These are phyloP conservation scores for Fusarium sp. DNA, from an alignment of 2,329 filamentous ascomycete species.

Conservation along the genomic window DNA sequence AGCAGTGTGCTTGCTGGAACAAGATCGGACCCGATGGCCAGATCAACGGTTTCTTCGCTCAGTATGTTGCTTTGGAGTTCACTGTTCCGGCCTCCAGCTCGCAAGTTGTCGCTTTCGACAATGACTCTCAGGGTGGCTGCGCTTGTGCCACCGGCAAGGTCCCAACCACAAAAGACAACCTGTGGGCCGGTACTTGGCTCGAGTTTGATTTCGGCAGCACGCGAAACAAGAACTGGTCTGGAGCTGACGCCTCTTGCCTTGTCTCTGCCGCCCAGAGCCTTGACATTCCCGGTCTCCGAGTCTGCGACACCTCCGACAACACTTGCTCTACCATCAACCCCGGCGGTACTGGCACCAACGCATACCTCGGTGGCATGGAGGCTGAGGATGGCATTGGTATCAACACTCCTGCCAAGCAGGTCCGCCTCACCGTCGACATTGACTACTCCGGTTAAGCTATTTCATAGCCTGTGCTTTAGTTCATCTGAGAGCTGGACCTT, in stretches of 20 bases:
- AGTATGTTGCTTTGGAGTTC: constrained; percentile 54
- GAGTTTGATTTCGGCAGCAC: constrained; percentile 60
- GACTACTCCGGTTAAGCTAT: constrained; percentile 39
- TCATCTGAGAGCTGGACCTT: background rate
- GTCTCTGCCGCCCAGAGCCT: constrained; percentile 46
- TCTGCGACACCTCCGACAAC: constrained; percentile 47
- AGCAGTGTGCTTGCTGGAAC: constrained; percentile 58
- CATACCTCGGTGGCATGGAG: constrained; percentile 52
- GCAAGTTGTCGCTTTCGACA: constrained; percentile 56
- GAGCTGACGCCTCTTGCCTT: constrained; percentile 61
- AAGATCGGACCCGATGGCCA: constrained; percentile 58
- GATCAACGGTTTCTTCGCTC: constrained; percentile 61
- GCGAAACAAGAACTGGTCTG: constrained; percentile 59
- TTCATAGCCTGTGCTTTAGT: background rate
- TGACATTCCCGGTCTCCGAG: constrained; percentile 48
- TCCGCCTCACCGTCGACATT: constrained; percentile 46
- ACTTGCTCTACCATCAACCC: constrained; percentile 55
- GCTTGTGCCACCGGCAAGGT: constrained; percentile 52
- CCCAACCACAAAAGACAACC: constrained; percentile 50
- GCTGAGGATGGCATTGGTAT: constrained; percentile 52
- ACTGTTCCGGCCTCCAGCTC: constrained; percentile 49
- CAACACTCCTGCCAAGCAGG: constrained; percentile 47
- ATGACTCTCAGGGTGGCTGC: constrained; percentile 59
- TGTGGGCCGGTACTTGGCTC: constrained; percentile 57
- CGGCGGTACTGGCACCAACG: constrained; percentile 49